phyloP scores from a whole-genome alignment of 202 grass and related monocot genomes.

The Saccharum hybrid region DNA sequence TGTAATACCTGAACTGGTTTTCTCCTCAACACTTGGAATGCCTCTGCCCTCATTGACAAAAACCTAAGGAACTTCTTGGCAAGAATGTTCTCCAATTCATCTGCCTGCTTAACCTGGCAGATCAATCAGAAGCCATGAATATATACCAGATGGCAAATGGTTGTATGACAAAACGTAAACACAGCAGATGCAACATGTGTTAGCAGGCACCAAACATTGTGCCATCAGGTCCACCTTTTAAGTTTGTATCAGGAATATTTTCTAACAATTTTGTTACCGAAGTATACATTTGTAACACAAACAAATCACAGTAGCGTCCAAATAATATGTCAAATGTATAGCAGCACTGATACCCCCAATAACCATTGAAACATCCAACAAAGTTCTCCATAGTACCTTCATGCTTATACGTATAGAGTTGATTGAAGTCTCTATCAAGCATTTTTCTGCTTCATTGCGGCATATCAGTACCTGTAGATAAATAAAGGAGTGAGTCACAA shows the following conservation, averaged over 20 bases:
- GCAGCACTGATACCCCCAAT: background rate
- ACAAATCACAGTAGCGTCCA: background rate
- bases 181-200: background rate
- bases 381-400: conserved; percentile 61
- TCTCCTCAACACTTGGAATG: conserved; percentile 96
- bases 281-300: background rate
- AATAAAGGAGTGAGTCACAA: background rate
- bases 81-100: conserved; percentile 98
- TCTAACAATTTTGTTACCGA: background rate
- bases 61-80: conserved; percentile 96
- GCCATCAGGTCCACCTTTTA: background rate
- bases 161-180: background rate
- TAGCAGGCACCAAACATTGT: background rate
- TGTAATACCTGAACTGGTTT: conserved; percentile 66
- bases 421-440: conserved; percentile 95
- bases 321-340: background rate
- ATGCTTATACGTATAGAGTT: conserved; percentile 95
- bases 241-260: background rate
- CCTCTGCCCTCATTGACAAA: conserved; percentile 95
- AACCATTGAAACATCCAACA: conserved; percentile 25
- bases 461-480: conserved; percentile 79
- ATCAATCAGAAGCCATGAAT: conserved; percentile 28
- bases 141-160: conserved; percentile 11
- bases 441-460: conserved; percentile 96
- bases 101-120: conserved; percentile 88